These are phyloP conservation scores for Rhodomyrtus psidioides DNA, from an alignment of 441 rosid species.

Conservation along the genomic window DNA sequence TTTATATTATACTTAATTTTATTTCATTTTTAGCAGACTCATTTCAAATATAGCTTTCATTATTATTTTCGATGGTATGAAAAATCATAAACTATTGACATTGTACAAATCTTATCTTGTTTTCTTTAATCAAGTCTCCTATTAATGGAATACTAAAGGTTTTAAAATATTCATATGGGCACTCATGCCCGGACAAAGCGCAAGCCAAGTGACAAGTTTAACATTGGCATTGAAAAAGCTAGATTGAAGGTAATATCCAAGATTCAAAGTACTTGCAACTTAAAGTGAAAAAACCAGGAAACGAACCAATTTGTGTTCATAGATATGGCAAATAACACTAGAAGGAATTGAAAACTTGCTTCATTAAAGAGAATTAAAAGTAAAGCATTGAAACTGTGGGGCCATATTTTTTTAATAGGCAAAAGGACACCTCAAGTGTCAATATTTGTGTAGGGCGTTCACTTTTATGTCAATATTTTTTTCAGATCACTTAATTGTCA, in stretches of 20 bases:
- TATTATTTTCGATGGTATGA: too few species aligned
- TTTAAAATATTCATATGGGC: not conserved
- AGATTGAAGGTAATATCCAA: not conserved
- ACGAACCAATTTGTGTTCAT: not conserved
- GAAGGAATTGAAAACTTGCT: not conserved
- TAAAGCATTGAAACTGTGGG: not conserved
- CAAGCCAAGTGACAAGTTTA: not conserved
- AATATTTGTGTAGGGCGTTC: too few species aligned
- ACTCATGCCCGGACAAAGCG: not conserved
- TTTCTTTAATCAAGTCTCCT: not conserved
- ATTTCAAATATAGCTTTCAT: too few species aligned
- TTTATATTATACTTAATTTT: too few species aligned
- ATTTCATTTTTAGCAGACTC: too few species aligned
- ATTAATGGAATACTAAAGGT: not conserved
- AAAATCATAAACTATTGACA: not conserved
- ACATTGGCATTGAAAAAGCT: not conserved
- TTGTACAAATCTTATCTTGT: not conserved
- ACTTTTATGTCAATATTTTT: too few species aligned
- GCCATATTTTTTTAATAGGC: not conserved
- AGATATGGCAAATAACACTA: not conserved
- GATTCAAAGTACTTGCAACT: not conserved
- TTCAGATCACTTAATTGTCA: too few species aligned
- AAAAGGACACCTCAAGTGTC: too few species aligned
- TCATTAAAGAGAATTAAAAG: not conserved
- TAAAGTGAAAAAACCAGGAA: not conserved